These are phyloP conservation scores for Przewalskia tangutica DNA, from an alignment of 257 asterid species.

Conservation along the genomic window DNA sequence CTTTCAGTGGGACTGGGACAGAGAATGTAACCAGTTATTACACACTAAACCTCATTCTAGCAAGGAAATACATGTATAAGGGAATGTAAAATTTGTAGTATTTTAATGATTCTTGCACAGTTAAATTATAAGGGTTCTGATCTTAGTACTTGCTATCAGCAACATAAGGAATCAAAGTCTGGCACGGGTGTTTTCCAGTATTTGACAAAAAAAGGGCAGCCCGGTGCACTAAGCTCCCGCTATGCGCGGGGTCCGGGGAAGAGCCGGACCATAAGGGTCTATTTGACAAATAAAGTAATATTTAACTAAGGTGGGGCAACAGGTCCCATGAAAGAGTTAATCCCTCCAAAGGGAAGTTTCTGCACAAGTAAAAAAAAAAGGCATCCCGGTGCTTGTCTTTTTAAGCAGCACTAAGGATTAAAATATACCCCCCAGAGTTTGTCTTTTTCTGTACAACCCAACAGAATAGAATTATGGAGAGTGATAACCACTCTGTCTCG, in stretches of 20 bases:
- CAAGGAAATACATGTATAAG: too few relatives aligned
- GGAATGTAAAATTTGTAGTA: too few relatives aligned
- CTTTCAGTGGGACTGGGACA: too few relatives aligned
- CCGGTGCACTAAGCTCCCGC: too few relatives aligned
- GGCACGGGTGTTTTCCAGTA: not conserved
- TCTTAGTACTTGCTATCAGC: not conserved
- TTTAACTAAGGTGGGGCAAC: not conserved
- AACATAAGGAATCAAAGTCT: not conserved
- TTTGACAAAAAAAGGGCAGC: not conserved
- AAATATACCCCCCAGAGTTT: not conserved
- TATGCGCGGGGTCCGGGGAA: too few relatives aligned
- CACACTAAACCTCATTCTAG: too few relatives aligned
- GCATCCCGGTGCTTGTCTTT: not conserved
- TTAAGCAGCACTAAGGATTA: not conserved
- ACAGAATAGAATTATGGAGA: not conserved
- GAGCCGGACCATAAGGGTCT: too few relatives aligned
- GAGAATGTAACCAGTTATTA: too few relatives aligned
- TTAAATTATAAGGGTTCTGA: not conserved
- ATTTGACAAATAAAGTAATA: not conserved
- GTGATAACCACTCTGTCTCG: not conserved
- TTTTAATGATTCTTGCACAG: not conserved
- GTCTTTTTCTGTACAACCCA: not conserved
- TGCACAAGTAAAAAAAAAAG: not conserved
- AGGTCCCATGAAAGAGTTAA: not conserved
- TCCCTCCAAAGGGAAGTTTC: not conserved